phyloP scores from a whole-genome alignment of 345 rosid genomes.

The Rhodamnia rubescens region DNA sequence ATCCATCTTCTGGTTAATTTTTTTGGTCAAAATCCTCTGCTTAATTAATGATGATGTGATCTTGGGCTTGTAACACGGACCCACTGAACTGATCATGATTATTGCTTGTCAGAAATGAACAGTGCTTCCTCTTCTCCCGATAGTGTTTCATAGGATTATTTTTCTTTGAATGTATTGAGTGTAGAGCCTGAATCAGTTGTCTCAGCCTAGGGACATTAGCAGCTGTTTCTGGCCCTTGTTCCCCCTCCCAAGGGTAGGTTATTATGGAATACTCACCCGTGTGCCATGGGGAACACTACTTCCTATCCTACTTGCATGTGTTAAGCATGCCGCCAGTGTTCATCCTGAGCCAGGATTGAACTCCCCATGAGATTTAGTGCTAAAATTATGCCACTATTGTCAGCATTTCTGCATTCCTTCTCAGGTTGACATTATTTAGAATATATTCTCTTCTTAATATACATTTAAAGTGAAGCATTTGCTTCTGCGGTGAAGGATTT shows the following conservation, averaged over 20 bases:
- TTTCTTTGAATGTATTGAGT: not conserved
- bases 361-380: constrained; percentile 3
- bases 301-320: constrained; percentile 3
- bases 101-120: not conserved
- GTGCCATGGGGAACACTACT: not conserved
- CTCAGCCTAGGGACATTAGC: not conserved
- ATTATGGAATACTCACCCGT: not conserved
- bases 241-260: not conserved
- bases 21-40: not conserved
- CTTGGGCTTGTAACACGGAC: not conserved
- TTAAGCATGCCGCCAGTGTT: not conserved
- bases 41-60: not conserved
- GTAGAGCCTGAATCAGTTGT: not conserved
- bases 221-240: not conserved
- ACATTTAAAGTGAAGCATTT: not conserved
- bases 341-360: constrained; percentile 2
- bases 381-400: not conserved
- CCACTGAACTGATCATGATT: not conserved
- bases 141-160: not conserved
- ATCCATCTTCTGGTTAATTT: not conserved
- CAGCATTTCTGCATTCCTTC: not conserved
- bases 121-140: not conserved
- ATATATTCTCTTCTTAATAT: not conserved
- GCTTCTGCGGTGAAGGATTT: not conserved
- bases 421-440: not conserved